Conservation (phyloP, 192 early-diverging fungal genomes). For the Chytriomyces sp. region DNA sequence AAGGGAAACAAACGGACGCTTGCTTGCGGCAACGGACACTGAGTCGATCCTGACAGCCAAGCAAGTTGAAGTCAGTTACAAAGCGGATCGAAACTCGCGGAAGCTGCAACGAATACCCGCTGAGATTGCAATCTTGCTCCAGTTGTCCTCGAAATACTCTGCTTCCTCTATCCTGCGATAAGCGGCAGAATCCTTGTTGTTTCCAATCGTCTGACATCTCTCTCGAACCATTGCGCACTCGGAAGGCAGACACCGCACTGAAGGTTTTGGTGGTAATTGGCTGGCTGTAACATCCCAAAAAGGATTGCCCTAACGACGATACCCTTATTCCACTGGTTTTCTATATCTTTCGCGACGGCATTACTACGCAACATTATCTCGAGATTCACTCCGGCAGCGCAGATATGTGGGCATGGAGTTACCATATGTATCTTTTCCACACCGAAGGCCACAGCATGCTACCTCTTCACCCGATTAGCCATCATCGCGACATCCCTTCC, state of each 20-base stretch:
- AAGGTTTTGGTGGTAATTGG: constrained; percentile 5
- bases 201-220: no score
- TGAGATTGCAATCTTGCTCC: background rate
- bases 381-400: background rate
- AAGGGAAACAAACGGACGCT: constrained; percentile 28
- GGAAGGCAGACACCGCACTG: constrained; percentile 19
- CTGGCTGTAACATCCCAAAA: background rate
- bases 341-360: background rate
- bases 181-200: no score
- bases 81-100: background rate
- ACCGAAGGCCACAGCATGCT: constrained; percentile 6
- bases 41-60: background rate
- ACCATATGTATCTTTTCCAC: background rate
- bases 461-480: constrained; percentile 4
- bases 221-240: no score
- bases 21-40: constrained; percentile 15
- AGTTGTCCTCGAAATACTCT: background rate
- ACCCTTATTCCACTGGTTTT: background rate
- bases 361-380: background rate
- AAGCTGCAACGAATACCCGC: background rate
- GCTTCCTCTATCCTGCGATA: background rate
- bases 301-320: background rate
- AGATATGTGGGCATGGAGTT: constrained; percentile 19
- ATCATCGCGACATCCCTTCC: constrained; percentile 42
- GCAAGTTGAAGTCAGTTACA: constrained; percentile 32